A percentile compares a stretch with the other conserved stretches of the same genome.
These are phyloP conservation scores for Tetrahymena malaccensis DNA, from an alignment of 73 alveolate genomes.

Conservation along the genomic window DNA sequence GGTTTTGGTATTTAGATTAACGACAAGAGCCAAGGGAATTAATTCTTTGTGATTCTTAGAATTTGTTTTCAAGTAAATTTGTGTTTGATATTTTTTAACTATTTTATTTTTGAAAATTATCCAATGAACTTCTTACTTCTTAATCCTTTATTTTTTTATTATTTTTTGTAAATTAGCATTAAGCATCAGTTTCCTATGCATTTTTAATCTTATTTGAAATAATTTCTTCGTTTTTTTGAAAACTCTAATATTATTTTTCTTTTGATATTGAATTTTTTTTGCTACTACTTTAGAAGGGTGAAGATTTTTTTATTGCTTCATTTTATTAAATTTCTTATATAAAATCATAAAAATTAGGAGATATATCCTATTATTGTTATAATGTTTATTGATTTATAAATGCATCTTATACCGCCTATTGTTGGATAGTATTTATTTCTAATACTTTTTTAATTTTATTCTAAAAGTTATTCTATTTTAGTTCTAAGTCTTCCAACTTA, in stretches of 20 bases:
- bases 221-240: neutral
- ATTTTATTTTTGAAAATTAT: no score
- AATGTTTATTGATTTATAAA: neutral
- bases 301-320: neutral
- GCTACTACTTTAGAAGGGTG: neutral
- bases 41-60: neutral
- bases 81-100: neutral
- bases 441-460: neutral
- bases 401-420: neutral
- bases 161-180: no score
- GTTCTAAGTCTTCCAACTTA: neutral
- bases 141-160: neutral
- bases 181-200: neutral
- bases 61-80: neutral
- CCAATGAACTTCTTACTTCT: neutral
- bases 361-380: neutral
- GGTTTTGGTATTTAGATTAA: no score
- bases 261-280: neutral
- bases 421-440: neutral
- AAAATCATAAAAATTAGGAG: neutral
- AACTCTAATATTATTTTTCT: neutral
- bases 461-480: neutral
- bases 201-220: neutral
- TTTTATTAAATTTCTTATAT: neutral
- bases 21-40: neutral